Evolutionary conservation across 495 filamentous ascomycete species (phyloP).

Genomic region (Bacidia gigantensis): DNA sequence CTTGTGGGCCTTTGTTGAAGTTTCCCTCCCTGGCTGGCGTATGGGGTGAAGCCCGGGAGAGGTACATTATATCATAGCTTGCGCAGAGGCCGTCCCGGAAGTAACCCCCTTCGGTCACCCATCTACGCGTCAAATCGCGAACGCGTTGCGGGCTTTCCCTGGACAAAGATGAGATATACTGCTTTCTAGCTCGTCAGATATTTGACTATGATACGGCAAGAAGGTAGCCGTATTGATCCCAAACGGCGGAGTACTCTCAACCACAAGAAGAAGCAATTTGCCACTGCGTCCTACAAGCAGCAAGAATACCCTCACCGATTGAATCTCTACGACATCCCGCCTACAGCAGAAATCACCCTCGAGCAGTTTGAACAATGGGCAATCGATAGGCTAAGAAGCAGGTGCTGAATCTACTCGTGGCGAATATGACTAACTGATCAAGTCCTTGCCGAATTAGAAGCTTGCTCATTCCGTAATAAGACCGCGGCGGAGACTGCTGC

Average conservation of each 20-base stretch:
- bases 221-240: constrained; percentile 58
- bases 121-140: too few relatives aligned
- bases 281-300: constrained; percentile 52
- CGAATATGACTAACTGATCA: constrained; percentile 1
- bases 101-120: too few relatives aligned
- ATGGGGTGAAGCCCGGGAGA: too few relatives aligned
- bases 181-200: too few relatives aligned
- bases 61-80: too few relatives aligned
- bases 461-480: constrained; percentile 89
- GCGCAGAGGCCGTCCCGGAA: too few relatives aligned
- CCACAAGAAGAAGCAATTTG: constrained; percentile 78
- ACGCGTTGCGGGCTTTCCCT: too few relatives aligned
- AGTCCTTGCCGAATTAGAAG: constrained; percentile 93
- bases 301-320: constrained; percentile 70
- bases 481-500: constrained; percentile 58
- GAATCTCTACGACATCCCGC: constrained; percentile 82
- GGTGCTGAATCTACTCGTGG: constrained; percentile 2
- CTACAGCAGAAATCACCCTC: constrained; percentile 86
- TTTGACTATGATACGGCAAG: constrained; percentile 54
- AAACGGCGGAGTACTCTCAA: constrained; percentile 65
- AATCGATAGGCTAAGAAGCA: constrained; percentile 78
- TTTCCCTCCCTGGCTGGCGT: too few relatives aligned
- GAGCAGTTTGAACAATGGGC: constrained; percentile 99
- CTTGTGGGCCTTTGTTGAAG: too few relatives aligned
- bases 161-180: too few relatives aligned